Evolutionary conservation across 768 basidiomycete genomes (phyloP).

Genomic region (Termitomyces sp.): DNA sequence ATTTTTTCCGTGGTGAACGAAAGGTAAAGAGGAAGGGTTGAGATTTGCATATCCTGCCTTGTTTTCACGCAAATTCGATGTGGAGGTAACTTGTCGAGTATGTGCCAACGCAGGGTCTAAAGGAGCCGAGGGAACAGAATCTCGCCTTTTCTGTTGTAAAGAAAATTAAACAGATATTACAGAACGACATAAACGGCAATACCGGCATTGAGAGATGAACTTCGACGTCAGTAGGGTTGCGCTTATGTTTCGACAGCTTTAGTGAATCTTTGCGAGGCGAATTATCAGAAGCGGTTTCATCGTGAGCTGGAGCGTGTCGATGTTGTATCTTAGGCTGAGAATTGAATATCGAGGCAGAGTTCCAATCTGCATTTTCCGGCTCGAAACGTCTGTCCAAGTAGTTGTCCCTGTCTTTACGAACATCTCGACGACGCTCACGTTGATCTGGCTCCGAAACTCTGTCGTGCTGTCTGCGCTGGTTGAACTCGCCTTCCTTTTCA

Average conservation of each 20-base stretch:
- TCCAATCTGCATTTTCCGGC: conserved; percentile 3
- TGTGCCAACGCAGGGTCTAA: background rate
- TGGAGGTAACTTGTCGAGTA: conserved; percentile 1
- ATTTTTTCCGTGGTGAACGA: conserved; percentile 19
- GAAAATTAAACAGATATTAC: background rate
- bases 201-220: conserved; percentile 9
- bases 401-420: conserved; percentile 9
- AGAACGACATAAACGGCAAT: background rate
- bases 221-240: conserved; percentile 33
- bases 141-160: background rate
- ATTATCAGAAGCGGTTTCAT: conserved; percentile 30
- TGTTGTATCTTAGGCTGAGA: background rate
- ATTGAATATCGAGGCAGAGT: background rate
- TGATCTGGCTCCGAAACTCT: background rate
- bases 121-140: background rate
- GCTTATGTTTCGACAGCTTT: conserved; percentile 23
- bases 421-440: conserved; percentile 11
- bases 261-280: conserved; percentile 17
- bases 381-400: conserved; percentile 14
- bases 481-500: background rate
- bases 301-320: conserved; percentile 19
- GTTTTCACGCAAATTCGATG: conserved; percentile 7
- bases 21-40: conserved; percentile 7
- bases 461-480: conserved; percentile 3
- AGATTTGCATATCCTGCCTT: conserved; percentile 1